Evolutionary conservation across 2,329 filamentous ascomycete species (phyloP).

Genomic region (Trichoderma pleuroti): DNA sequence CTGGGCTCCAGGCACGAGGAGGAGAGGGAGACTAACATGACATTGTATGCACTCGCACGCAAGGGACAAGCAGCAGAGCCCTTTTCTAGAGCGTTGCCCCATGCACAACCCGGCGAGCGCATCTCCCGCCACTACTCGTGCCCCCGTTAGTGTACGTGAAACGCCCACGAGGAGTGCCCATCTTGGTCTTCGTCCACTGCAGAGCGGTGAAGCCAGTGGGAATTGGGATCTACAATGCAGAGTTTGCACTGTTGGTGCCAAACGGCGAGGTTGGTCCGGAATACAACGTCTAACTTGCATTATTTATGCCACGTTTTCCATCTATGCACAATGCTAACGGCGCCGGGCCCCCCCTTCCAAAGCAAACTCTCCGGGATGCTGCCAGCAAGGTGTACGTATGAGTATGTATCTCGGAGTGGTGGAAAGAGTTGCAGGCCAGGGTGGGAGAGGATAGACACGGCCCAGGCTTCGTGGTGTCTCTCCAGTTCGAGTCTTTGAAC

Average conservation of each 20-base stretch:
- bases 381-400: background rate
- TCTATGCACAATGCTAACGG: background rate
- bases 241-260: constrained; percentile 9
- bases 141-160: background rate
- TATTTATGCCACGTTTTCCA: background rate
- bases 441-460: background rate
- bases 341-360: background rate
- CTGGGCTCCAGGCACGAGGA: background rate
- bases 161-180: background rate
- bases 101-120: background rate
- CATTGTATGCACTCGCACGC: background rate
- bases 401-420: background rate
- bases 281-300: constrained; percentile 12
- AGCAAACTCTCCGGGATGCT: background rate
- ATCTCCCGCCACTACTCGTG: background rate
- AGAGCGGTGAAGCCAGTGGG: constrained; percentile 1
- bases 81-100: constrained; percentile 1
- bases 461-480: background rate
- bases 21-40: background rate
- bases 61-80: background rate
- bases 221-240: constrained; percentile 12
- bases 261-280: background rate
- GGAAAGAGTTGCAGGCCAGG: background rate
- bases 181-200: background rate
- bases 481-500: background rate